These are phyloP conservation scores for Emericellopsis cladophorae DNA, from an alignment of 2,329 filamentous ascomycete species.

Conservation along the genomic window DNA sequence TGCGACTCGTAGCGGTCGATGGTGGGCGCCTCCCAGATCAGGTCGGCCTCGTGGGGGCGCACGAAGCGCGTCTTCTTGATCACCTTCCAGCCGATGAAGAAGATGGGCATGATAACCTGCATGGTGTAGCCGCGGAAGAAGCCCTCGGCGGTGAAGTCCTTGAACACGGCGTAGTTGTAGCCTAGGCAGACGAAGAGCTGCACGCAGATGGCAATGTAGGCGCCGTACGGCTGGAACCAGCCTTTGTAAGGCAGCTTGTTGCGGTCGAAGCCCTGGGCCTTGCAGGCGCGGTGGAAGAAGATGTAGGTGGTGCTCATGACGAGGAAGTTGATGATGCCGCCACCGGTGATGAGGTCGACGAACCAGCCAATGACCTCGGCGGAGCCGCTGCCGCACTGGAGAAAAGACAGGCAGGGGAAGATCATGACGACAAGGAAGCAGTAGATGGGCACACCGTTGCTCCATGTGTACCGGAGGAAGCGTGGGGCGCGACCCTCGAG, in stretches of 20 bases:
- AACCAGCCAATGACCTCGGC: conserved; percentile 39
- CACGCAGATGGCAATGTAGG: conserved; percentile 28
- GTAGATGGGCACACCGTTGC: conserved; percentile 47
- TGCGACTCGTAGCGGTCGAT: conserved; percentile 43
- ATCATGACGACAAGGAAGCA: conserved; percentile 40
- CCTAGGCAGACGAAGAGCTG: conserved; percentile 30
- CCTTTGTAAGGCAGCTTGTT: conserved; percentile 42
- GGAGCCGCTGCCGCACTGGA: conserved; percentile 34
- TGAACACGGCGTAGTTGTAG: conserved; percentile 43
- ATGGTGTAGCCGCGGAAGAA: conserved; percentile 45
- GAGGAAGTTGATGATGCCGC: conserved; percentile 50
- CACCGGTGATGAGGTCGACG: conserved; percentile 42
- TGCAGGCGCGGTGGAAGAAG: conserved; percentile 36
- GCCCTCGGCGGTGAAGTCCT: conserved; percentile 29
- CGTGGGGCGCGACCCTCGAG: conserved; percentile 33
- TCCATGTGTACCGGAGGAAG: conserved; percentile 45
- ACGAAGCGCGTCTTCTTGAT: conserved; percentile 44
- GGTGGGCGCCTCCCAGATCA: conserved; percentile 45
- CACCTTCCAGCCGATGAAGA: conserved; percentile 51
- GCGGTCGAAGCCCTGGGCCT: conserved; percentile 39
- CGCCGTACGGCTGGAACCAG: conserved; percentile 45
- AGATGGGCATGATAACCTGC: conserved; percentile 36
- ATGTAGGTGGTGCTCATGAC: conserved; percentile 34
- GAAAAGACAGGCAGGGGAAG: conserved; percentile 39
- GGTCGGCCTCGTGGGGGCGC: conserved; percentile 39